These are phyloP conservation scores for Umbelopsis sp. DNA, from an alignment of 192 early-diverging fungal genomes.

Conservation along the genomic window DNA sequence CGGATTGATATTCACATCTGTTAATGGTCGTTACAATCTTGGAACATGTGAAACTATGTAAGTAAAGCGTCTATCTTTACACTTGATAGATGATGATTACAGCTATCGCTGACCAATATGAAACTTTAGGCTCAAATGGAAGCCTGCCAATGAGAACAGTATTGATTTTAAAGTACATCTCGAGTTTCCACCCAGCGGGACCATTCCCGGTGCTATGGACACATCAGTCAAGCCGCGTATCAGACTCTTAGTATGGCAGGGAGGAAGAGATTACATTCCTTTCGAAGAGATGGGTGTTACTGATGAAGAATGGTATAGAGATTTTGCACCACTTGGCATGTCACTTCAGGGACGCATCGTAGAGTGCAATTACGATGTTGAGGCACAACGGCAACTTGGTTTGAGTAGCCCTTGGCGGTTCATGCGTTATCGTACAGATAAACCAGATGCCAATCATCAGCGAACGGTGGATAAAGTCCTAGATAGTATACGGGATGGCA, in stretches of 20 bases:
- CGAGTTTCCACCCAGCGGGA: slow-evolving; percentile 24
- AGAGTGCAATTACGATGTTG: slow-evolving; percentile 64
- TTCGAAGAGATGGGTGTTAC: slow-evolving; percentile 61
- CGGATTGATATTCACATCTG: slow-evolving; percentile 77
- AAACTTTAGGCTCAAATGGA: slow-evolving; percentile 81
- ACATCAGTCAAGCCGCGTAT: slow-evolving; percentile 47
- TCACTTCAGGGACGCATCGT: slow-evolving; percentile 60
- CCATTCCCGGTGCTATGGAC: slow-evolving; percentile 30
- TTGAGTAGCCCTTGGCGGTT: slow-evolving; percentile 65
- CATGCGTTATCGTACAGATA: slow-evolving; percentile 82
- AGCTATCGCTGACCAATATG: background rate
- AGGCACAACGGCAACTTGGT: slow-evolving; percentile 27
- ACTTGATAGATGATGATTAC: background rate
- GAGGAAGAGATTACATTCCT: slow-evolving; percentile 35
- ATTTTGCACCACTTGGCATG: slow-evolving; percentile 38
- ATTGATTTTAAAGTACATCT: slow-evolving; percentile 70
- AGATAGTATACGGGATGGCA: slow-evolving; percentile 73
- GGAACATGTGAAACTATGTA: slow-evolving; percentile 76
- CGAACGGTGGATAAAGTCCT: slow-evolving; percentile 61
- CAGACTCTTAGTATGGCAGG: slow-evolving; percentile 54
- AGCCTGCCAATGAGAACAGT: slow-evolving; percentile 80
- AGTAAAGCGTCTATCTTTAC: slow-evolving; percentile 16
- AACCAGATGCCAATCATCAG: slow-evolving; percentile 70
- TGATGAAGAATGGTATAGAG: slow-evolving; percentile 53
- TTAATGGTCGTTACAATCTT: slow-evolving; percentile 57